Evolutionary conservation across 495 filamentous ascomycete species (phyloP), one percentile per base, ranked within the genome.

Genomic region (Antarctomyces pellizariae): DNA sequence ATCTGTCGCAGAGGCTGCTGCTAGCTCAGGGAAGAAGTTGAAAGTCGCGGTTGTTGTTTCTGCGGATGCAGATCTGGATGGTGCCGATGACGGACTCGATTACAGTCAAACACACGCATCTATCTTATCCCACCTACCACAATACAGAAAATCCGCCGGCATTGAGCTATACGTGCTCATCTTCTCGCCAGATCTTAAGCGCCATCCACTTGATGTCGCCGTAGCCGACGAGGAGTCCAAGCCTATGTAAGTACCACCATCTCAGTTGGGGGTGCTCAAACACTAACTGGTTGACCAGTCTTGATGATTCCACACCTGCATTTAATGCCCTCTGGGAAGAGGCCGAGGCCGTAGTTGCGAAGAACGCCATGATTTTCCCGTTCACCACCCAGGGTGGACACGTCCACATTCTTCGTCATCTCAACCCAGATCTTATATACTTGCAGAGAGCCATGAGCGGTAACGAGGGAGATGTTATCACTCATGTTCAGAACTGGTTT

Each of bases 31-130:
- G 28, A 58, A 53, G 33, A 65, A 68, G 32, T 90, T 74, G 52
- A 75, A 68, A 7, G 75, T 90, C 10, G 79, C 66, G 2, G 67
- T 93, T 43, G 73, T 91, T 20, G 61, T 93, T 8, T 83, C 75
- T 28, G 79, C 79, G 6, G 75, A 79, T 27, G 54, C 63, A 6
- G 53, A 50, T 13, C 42, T 56, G 5, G 54, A 67, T 24, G 59
- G 70, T 29, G 50, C 59, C 9, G 66, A 69, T 19, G 71, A 68
- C 3, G 71, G 67, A 5, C 64, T 53, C 15, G 54, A 46, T 7
- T 60, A 67, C 48, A 59, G 67, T 49, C 59, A 64, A 30, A 76
- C 86, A 37, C 76, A 86, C 49, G 79, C 78, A 79, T 86, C 82
- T 14, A 72, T 93, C 36, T 64, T 93, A 16, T 86, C 77, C 9